Base-by-base conservation (phyloP, 1,139 yeast genomes). In the Taiozyma onychis region DNA sequence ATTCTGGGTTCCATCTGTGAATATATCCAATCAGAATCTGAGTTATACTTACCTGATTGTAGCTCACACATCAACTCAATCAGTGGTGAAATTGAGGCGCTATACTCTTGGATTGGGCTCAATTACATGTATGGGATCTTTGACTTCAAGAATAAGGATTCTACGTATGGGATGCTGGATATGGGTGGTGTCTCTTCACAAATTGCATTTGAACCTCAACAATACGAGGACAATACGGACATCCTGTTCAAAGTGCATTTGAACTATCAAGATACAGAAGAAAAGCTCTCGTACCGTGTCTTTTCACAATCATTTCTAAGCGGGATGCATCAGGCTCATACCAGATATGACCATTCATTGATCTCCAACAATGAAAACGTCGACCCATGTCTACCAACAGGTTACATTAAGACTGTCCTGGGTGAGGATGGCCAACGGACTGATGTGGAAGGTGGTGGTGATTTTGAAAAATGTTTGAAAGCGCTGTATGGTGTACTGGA, bases 121-220 rank as follows among this genome's bases (percentile, higher is more conserved):
- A 88, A 88, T 61, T 85, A 86, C 56, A 69, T 87, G 56, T 75
- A 82, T 41, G 86, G 85, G 1, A 70, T 82, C 0, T 72, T 85
- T 44, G 83, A 81, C 52, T 52, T 64, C 9, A 51, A 52, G 11
- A 55, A 55, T 35, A 73, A 75, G 49, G 71, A 72, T 49, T 70
- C 77, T 27, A 81, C 95, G 0, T 85, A 80, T 59, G 96, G 96
- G 2, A 73, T 88, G 39, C 66, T 88, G 53, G 95, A 88, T 57
- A 84, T 88, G 90, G 96, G 96, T 4, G 96, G 96, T 0, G 95
- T 95, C 0, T 85, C 93, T 2, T 84, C 95, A 0, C 96, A 88
- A 63, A 80, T 88, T 39, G 88, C 89, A 1, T 88, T 86, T 64
- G 86, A 81, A 57, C 95, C 95, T 0, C 78, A 80, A 58, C 52